Percentiles rank a stretch among this genome's conserved stretches.
phyloP scores from a whole-genome alignment of 106 monocot genomes.

The Acorus gramineus region DNA sequence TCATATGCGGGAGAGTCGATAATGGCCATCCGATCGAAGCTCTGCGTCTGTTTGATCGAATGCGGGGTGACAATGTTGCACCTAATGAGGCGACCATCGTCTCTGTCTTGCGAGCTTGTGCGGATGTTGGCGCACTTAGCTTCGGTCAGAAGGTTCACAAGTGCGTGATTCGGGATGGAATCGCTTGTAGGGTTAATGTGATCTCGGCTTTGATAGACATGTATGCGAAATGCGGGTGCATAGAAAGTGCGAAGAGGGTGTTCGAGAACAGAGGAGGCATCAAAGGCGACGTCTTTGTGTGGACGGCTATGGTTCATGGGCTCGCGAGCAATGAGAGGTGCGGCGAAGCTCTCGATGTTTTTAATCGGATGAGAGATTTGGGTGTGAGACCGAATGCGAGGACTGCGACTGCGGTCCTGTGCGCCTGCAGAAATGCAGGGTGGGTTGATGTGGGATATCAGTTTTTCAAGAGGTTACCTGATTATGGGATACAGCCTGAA shows the following conservation, averaged over 20 bases:
- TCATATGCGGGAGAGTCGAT: conserved; percentile 1
- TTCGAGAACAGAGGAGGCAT: conserved; percentile 1
- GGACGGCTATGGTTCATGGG: conserved; percentile 43
- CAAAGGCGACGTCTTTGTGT: conserved; percentile 14
- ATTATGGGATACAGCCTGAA: conserved; percentile 18
- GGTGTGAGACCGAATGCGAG: conserved; percentile 25
- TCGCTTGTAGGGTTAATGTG: conserved; percentile 12
- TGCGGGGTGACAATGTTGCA: not conserved
- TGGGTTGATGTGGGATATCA: conserved; percentile 30
- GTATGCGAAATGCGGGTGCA: conserved; percentile 26
- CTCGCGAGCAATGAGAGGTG: conserved; percentile 36
- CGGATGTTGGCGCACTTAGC: conserved; percentile 9
- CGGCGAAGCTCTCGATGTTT: conserved; percentile 31
- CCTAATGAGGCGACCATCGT: conserved; percentile 23
- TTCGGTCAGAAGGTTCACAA: conserved; percentile 8
- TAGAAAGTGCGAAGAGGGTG: conserved; percentile 8
- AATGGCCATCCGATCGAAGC: conserved; percentile 4
- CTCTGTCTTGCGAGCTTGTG: conserved; percentile 17
- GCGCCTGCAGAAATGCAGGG: conserved; percentile 37
- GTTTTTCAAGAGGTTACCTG: conserved; percentile 26
- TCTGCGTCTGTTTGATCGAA: conserved; percentile 7
- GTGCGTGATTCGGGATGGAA: not conserved
- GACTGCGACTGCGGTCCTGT: conserved; percentile 25
- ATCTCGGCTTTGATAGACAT: conserved; percentile 14
- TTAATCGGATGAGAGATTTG: conserved; percentile 21